phyloP scores from a whole-genome alignment of 2,329 filamentous ascomycete species.

The Fusarium azukiicola region DNA sequence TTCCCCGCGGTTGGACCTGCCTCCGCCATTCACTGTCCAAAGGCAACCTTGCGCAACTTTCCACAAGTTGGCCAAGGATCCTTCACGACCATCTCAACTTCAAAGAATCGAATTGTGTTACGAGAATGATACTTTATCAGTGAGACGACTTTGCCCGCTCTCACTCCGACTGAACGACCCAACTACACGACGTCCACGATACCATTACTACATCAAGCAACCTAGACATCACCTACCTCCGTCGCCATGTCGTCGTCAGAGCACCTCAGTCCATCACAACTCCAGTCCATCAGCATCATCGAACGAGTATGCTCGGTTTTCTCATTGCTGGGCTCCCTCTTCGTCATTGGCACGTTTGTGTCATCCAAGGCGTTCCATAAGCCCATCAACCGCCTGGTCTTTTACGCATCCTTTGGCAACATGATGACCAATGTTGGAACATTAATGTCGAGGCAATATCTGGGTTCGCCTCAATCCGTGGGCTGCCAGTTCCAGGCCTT shows the following conservation, averaged over 20 bases:
- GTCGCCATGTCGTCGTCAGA: slow-evolving; percentile 44
- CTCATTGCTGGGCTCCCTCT: slow-evolving; percentile 85
- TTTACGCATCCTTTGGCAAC: slow-evolving; percentile 92
- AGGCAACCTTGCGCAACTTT: not conserved
- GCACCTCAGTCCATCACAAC: slow-evolving; percentile 58
- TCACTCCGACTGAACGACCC: slow-evolving; percentile 27
- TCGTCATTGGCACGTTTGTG: slow-evolving; percentile 87
- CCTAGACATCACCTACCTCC: slow-evolving; percentile 15
- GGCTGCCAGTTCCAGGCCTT: slow-evolving; percentile 88
- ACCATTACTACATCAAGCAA: slow-evolving; percentile 12
- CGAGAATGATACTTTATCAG: slow-evolving; percentile 40
- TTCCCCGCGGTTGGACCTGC: slow-evolving; percentile 24
- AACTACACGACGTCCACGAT: not conserved
- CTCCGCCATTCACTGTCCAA: slow-evolving; percentile 9
- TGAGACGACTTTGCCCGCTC: slow-evolving; percentile 23
- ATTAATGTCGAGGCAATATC: slow-evolving; percentile 83
- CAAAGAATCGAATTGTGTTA: slow-evolving; percentile 14
- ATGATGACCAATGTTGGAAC: slow-evolving; percentile 89
- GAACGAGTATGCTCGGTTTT: slow-evolving; percentile 86
- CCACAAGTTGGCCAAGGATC: not conserved
- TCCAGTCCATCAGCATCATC: slow-evolving; percentile 78
- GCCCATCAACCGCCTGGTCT: slow-evolving; percentile 92
- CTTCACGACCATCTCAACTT: not conserved
- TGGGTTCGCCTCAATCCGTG: slow-evolving; percentile 70
- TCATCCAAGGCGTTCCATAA: slow-evolving; percentile 87